phyloP scores from a whole-genome alignment of 345 rosid genomes.

The Bretschneidera sinensis region DNA sequence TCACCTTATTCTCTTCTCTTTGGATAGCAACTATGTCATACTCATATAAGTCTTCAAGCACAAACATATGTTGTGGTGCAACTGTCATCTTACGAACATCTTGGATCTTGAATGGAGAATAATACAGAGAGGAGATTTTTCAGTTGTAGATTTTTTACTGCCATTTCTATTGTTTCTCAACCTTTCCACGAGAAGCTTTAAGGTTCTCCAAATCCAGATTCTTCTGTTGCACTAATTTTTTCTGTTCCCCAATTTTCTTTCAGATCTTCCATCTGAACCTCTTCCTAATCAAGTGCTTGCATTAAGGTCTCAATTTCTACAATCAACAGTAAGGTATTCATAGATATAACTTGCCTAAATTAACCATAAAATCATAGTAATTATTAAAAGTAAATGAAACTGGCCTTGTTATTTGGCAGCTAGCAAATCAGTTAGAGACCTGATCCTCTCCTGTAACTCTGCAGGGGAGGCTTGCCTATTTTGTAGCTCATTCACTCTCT shows the following conservation, averaged over 20 bases:
- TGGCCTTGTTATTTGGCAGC: slow-evolving; percentile 91
- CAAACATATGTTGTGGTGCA: no score
- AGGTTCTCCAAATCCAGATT: slow-evolving; percentile 61
- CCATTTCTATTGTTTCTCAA: no score
- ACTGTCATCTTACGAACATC: no score
- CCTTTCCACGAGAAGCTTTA: slow-evolving; percentile 76
- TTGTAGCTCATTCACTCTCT: slow-evolving; percentile 53
- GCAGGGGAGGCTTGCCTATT: slow-evolving; percentile 41
- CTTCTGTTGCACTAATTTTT: slow-evolving; percentile 56
- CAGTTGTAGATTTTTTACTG: no score
- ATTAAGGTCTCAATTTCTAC: slow-evolving; percentile 85
- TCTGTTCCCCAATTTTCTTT: slow-evolving; percentile 56
- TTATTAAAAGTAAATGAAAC: no score
- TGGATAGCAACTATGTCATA: no score
- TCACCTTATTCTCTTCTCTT: no score
- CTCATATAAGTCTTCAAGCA: no score
- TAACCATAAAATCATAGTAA: not conserved
- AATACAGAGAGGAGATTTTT: no score
- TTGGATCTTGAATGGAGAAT: no score
- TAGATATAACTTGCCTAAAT: slow-evolving; percentile 6
- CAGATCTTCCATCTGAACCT: slow-evolving; percentile 79
- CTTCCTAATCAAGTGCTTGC: slow-evolving; percentile 98
- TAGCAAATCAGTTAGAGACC: slow-evolving; percentile 41
- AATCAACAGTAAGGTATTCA: slow-evolving; percentile 10
- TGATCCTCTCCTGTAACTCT: slow-evolving; percentile 54